Evolutionary conservation across 2,329 filamentous ascomycete genomes (phyloP).

Genomic region (Tolypocladium inflatum): DNA sequence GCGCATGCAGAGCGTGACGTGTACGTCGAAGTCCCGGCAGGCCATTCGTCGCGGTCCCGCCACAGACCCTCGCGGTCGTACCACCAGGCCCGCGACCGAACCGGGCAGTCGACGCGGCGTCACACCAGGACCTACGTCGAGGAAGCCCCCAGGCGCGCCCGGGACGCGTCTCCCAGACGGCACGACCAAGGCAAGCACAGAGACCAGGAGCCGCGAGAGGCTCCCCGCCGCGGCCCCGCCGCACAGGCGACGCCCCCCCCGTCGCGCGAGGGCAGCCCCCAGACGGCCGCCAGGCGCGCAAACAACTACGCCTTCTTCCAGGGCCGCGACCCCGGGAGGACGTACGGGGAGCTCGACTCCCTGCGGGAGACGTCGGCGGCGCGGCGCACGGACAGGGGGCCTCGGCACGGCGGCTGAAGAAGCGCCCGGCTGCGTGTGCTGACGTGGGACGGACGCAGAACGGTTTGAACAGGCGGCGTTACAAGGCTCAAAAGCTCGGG

Average conservation of each 20-base stretch:
- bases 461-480: not conserved
- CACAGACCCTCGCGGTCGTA: not conserved
- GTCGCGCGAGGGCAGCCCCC: conserved; percentile 1
- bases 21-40: not conserved
- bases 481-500: too few relatives aligned
- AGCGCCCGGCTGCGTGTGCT: not conserved
- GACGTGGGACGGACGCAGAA: not conserved
- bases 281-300: conserved; percentile 7
- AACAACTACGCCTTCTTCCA: conserved; percentile 19
- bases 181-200: not conserved
- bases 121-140: not conserved
- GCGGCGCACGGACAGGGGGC: not conserved
- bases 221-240: not conserved
- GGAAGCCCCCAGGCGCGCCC: not conserved
- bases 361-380: not conserved
- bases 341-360: conserved; percentile 13
- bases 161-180: not conserved
- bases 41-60: not conserved
- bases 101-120: not conserved
- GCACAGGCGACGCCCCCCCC: not conserved
- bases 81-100: not conserved
- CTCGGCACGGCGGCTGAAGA: not conserved
- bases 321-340: conserved; percentile 10
- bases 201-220: not conserved
- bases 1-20: not conserved